Evolutionary conservation across 345 rosid species (phyloP).

Genomic region (Populus alba): DNA sequence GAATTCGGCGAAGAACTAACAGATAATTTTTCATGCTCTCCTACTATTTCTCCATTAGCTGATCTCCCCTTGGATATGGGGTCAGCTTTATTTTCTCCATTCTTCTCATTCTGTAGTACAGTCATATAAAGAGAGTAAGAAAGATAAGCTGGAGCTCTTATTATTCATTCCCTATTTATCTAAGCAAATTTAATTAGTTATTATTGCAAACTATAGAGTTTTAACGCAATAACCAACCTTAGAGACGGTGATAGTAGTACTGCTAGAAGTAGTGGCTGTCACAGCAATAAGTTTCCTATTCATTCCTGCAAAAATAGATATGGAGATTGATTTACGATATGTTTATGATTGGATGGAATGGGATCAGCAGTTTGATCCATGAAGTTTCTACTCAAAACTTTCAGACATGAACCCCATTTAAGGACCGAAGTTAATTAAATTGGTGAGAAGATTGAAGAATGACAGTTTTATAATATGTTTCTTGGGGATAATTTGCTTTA

Average conservation of each 20-base stretch:
- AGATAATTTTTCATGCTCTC: conserved; percentile 8
- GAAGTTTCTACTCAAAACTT: neutral
- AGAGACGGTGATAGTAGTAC: conserved; percentile 10
- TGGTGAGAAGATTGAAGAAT: neutral
- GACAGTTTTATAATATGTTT: neutral
- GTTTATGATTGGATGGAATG: neutral
- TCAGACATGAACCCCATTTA: neutral
- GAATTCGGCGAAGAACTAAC: conserved; percentile 15
- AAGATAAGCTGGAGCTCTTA: neutral
- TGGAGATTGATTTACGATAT: neutral
- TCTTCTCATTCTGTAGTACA: conserved; percentile 29
- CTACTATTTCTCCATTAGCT: conserved; percentile 1
- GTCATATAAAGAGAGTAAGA: neutral
- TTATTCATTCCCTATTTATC: too few relatives aligned
- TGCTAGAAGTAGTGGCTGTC: conserved; percentile 10
- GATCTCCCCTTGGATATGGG: conserved; percentile 2
- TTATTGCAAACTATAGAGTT: neutral
- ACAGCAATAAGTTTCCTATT: conserved; percentile 32
- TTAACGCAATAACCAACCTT: conserved; percentile 23
- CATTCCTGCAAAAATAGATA: conserved; percentile 13
- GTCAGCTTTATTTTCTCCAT: conserved; percentile 17
- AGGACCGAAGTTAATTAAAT: neutral
- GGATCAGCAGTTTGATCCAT: neutral
- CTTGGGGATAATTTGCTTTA: neutral
- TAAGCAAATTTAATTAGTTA: too few relatives aligned